A percentile compares a stretch with the other conserved stretches of the same genome.
Evolutionary conservation across 2,329 filamentous ascomycete genomes (phyloP).

Genomic region (Trichoderma atrobrunneum): DNA sequence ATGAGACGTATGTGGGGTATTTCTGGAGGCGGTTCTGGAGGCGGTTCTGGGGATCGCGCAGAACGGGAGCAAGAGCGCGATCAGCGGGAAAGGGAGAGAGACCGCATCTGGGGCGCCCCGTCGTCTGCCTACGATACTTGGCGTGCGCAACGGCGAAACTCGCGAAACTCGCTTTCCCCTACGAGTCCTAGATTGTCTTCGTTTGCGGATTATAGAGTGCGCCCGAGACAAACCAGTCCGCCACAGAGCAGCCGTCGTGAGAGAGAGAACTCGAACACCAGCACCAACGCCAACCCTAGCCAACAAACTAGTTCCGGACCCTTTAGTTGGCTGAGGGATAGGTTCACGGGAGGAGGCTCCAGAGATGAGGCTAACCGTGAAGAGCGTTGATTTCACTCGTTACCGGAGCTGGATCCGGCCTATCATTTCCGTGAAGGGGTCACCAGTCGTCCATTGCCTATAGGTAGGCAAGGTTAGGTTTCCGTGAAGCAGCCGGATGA

Average conservation of each 20-base stretch:
- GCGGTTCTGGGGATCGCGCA: conserved; percentile 21
- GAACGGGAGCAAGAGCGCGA: conserved; percentile 23
- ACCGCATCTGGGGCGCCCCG: conserved; percentile 25
- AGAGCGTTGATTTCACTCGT: conserved; percentile 16
- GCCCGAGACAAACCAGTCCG: conserved; percentile 40
- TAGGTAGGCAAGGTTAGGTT: not conserved
- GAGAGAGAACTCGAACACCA: conserved; percentile 30
- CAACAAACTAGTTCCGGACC: conserved; percentile 36
- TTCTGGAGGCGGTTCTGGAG: conserved; percentile 26
- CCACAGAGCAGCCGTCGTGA: conserved; percentile 36
- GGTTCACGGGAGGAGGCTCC: conserved; percentile 34
- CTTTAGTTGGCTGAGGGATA: conserved; percentile 45
- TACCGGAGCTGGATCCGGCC: not conserved
- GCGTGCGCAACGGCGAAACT: conserved; percentile 37
- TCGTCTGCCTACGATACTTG: conserved; percentile 35
- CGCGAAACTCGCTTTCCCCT: conserved; percentile 40
- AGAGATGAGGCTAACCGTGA: conserved; percentile 31
- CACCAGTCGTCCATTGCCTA: not conserved
- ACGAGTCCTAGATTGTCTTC: conserved; percentile 34
- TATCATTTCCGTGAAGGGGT: not conserved
- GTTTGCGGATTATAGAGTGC: conserved; percentile 31
- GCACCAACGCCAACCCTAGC: conserved; percentile 30
- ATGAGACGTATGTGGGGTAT: conserved; percentile 27
- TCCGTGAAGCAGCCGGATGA: not conserved
- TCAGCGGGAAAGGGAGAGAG: conserved; percentile 27